These are phyloP conservation scores for Fragilaria crotonensis DNA, from an alignment of 108 stramenopile species.

Conservation along the genomic window DNA sequence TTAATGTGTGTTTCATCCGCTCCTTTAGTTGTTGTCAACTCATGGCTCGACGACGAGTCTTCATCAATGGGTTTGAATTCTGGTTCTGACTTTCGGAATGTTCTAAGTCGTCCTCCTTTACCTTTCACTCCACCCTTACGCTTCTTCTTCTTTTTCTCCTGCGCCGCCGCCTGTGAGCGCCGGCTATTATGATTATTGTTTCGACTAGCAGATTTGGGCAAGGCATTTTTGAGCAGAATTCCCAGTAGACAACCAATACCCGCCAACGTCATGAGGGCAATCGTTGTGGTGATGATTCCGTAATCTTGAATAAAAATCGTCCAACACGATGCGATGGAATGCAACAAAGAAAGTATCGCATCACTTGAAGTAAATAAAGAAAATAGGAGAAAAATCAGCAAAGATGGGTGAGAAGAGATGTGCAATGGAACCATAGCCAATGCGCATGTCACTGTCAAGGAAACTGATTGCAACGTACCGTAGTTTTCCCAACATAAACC, in stretches of 20 bases:
- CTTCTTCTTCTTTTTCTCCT: conserved; percentile 33
- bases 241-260: conserved; percentile 14
- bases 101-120: neutral
- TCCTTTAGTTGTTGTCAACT: no score
- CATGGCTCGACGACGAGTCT: no score
- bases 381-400: neutral
- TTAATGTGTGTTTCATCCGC: no score
- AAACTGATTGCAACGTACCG: conserved; percentile 31
- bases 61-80: no score
- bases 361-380: no score
- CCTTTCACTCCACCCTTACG: conserved; percentile 6
- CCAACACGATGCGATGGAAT: conserved; percentile 19
- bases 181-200: no score
- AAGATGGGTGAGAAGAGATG: no score
- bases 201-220: neutral
- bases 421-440: neutral
- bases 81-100: neutral
- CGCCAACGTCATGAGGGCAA: conserved; percentile 25
- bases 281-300: conserved; percentile 37
- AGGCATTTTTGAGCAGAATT: conserved; percentile 3
- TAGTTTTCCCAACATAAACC: conserved; percentile 53
- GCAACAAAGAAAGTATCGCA: conserved; percentile 13
- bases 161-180: neutral
- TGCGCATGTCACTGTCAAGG: no score
- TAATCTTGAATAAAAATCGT: conserved; percentile 34